Base-by-base conservation (phyloP, 108 stramenopile species). In the Phaeodactylum tricornutum region DNA sequence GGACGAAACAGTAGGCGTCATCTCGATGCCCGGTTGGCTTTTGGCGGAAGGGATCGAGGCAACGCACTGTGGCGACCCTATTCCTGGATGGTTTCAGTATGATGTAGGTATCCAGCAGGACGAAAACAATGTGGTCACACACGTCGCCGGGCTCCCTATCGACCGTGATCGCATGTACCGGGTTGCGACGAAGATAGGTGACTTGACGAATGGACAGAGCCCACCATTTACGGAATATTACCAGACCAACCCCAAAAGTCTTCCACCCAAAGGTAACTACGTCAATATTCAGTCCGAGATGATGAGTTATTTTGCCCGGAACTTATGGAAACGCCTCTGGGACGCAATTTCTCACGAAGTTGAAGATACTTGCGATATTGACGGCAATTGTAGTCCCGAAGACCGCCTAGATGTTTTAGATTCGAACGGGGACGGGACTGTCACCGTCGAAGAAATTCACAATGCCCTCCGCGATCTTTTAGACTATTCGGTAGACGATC, bases 71-170 rank as follows among this genome's bases (percentile, higher is more conserved):
- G 70, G 70, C 8, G 70, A 71, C 50, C 70, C 70, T 4, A 66
- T 71, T 22, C 70, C 70, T 0, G 70, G 70, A 6, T 71, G 70
- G 70, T 61, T 71, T 48, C 70, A 71, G 29, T 62, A 66, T 30
- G 70, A 71, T 37, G 47, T 57, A 22, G 70, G 64, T n/a, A 44
- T 71, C 20, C 20, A 50, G 12, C 50, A 66, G 47, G 72, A 73
- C 9, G 12, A 38, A 15, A n/a, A 11, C 8, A 64, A 71, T 6
- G 36, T 53, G 27, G 48, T 71, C n/a, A 71, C 70, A 9, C 64
- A 71, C 22, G 64, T 71, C n/a, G n/a, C 36, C 2, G 70, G 64
- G 15, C 28, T 44, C 16, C 70, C 62, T n/a, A 31, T 71, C n/a
- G 59, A 71, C 20, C 57, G 14, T 12, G 44, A 71, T 19, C 32